Conservation (phyloP, 2,329 filamentous ascomycete species). For the Beauveria scarabaeidicola region DNA sequence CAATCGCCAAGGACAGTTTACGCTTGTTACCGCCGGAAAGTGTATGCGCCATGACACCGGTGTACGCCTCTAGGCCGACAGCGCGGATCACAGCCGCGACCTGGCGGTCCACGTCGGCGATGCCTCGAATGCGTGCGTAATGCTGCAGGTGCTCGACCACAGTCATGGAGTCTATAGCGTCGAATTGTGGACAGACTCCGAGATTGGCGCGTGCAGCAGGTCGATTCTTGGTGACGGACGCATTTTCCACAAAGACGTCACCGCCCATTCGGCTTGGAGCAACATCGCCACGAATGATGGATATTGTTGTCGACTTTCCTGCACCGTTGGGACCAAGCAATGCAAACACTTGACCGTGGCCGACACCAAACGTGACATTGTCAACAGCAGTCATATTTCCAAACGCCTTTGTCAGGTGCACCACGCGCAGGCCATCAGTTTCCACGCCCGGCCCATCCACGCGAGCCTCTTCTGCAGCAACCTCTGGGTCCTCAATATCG, state of each 20-base stretch:
- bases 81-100: slow-evolving; percentile 56
- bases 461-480: slow-evolving; percentile 18
- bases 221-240: slow-evolving; percentile 55
- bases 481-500: slow-evolving; percentile 19
- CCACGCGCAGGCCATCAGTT: slow-evolving; percentile 47
- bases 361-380: slow-evolving; percentile 62
- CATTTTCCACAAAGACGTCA: slow-evolving; percentile 60
- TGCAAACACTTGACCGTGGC: slow-evolving; percentile 61
- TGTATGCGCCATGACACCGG: slow-evolving; percentile 53
- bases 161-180: slow-evolving; percentile 68
- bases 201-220: slow-evolving; percentile 55
- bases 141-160: slow-evolving; percentile 63
- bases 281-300: slow-evolving; percentile 65
- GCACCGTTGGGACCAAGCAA: slow-evolving; percentile 71
- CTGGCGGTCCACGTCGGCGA: slow-evolving; percentile 47
- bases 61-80: slow-evolving; percentile 56
- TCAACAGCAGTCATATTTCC: slow-evolving; percentile 57
- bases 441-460: slow-evolving; percentile 21
- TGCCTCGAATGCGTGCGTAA: slow-evolving; percentile 63
- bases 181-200: slow-evolving; percentile 64
- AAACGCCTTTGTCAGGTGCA: slow-evolving; percentile 62
- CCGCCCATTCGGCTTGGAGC: slow-evolving; percentile 45
- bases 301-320: slow-evolving; percentile 66
- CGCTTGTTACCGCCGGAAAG: slow-evolving; percentile 71
- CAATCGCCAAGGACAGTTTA: slow-evolving; percentile 65